A percentile compares a stretch with the other conserved stretches of the same genome.
Conservation (phyloP, 768 basidiomycete species). For the Podaxis rugospora region DNA sequence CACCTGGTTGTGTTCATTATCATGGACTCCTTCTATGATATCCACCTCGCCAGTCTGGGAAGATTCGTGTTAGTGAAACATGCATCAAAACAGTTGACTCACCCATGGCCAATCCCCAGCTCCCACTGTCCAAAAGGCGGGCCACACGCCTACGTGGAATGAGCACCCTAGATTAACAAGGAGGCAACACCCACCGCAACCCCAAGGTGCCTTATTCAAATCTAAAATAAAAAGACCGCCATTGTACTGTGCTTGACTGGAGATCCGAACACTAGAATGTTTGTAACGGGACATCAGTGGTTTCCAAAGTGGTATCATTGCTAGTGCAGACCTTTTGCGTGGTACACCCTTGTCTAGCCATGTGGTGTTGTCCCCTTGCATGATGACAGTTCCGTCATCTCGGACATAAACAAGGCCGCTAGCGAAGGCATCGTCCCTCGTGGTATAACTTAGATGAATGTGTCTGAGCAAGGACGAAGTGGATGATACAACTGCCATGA, state of each 20-base stretch:
- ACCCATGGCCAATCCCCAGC: constrained; percentile 60
- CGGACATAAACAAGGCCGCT: constrained; percentile 53
- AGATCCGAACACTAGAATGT: constrained; percentile 65
- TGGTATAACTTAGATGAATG: constrained; percentile 50
- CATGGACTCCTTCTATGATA: constrained; percentile 82
- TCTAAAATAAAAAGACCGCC: constrained; percentile 85
- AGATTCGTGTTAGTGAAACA: background rate
- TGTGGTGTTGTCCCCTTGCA: constrained; percentile 73
- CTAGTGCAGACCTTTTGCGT: constrained; percentile 50
- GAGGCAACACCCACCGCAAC: constrained; percentile 58
- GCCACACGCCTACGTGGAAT: constrained; percentile 66
- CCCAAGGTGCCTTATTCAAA: constrained; percentile 80
- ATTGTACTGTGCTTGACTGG: constrained; percentile 57
- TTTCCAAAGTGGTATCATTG: background rate
- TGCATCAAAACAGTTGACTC: constrained; percentile 17
- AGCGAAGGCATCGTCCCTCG: constrained; percentile 47
- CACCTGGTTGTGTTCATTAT: constrained; percentile 81
- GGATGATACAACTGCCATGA: background rate
- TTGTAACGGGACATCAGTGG: background rate
- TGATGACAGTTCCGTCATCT: constrained; percentile 57
- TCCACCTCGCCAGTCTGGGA: constrained; percentile 69
- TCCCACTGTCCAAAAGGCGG: constrained; percentile 75
- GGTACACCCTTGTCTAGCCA: constrained; percentile 46
- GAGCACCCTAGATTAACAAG: background rate
- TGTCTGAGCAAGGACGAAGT: background rate